Base-by-base conservation (phyloP, 768 basidiomycete genomes). In the Hemileccinum rubropunctum region DNA sequence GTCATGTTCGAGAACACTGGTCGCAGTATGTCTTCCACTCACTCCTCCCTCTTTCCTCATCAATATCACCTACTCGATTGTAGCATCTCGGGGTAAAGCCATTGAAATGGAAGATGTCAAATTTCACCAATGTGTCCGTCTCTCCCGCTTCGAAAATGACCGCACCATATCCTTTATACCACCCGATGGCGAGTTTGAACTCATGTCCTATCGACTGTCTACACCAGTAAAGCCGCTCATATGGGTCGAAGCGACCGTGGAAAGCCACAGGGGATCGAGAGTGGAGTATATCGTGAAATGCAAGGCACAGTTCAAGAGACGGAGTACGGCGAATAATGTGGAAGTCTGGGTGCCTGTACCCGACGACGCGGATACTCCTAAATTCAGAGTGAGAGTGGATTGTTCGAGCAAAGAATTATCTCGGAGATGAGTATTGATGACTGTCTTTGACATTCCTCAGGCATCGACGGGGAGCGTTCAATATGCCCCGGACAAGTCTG, bases 31-130 rank as follows among this genome's bases (percentile, higher is more conserved):
- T 76, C 30, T 13, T 46, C 3, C 4, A 23, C 23, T 45, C n/a
- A 12, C 6, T 17, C 21, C 10, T 6, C n/a, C 6, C 6, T 26
- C 33, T 28, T 38, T 10, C 26, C 35, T 45, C 30, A 23, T 10
- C 8, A 18, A 36, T 27, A 34, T 44, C 4, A 11, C 45, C 27
- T 42, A 33, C 26, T 26, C 12, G 27, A 42, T 39, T 35, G 8
- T 15, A 50, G 51, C 57, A 41, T 27, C 68, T 86, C 83, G 95
- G 12, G 95, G 95, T 12, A 99, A 98, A 71, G 88, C 97, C 3
- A 97, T 99, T 58, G 97, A 99, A 72, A 97, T 99, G 90, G 97
- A 99, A 68, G 97, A 98, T 62, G 92, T 98, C 74, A 98, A 98
- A 68, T 99, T 99, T 75, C 97, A 99, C 65, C 97, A 99, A 77